phyloP scores from a whole-genome alignment of 1,139 yeast genomes.

The Blastobotrys proliferans region DNA sequence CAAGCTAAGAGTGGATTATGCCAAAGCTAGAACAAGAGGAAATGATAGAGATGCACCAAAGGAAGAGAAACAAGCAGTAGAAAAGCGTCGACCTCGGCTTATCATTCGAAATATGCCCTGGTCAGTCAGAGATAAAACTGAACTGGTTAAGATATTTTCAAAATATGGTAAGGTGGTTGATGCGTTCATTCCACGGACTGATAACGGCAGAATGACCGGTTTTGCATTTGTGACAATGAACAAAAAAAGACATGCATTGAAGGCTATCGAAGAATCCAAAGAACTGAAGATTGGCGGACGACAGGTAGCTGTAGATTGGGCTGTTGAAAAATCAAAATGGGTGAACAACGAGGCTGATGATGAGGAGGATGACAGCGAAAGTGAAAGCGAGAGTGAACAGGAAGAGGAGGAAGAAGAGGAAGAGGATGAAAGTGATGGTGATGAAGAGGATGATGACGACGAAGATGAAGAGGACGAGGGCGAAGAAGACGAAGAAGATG shows the following conservation, averaged over 20 bases:
- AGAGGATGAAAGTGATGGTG: slow-evolving; percentile 29
- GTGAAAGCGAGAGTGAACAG: slow-evolving; percentile 34
- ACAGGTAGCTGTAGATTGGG: slow-evolving; percentile 91
- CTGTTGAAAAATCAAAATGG: slow-evolving; percentile 86
- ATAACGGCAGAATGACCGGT: slow-evolving; percentile 88
- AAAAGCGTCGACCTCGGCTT: slow-evolving; percentile 73
- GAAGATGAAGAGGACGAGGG: slow-evolving; percentile 32
- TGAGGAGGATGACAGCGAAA: slow-evolving; percentile 39
- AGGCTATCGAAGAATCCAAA: slow-evolving; percentile 67
- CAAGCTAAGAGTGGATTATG: slow-evolving; percentile 73
- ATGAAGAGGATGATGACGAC: slow-evolving; percentile 26
- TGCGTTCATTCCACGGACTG: slow-evolving; percentile 83
- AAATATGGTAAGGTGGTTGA: slow-evolving; percentile 85
- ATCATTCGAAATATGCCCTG: slow-evolving; percentile 93
- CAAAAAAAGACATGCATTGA: slow-evolving; percentile 70
- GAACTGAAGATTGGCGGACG: slow-evolving; percentile 86
- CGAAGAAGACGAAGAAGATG: slow-evolving; percentile 28
- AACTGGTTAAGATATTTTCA: slow-evolving; percentile 63
- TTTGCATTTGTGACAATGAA: slow-evolving; percentile 94
- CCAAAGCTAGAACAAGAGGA: slow-evolving; percentile 86
- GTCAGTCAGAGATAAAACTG: slow-evolving; percentile 80
- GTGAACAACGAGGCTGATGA: slow-evolving; percentile 41
- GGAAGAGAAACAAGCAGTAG: slow-evolving; percentile 31
- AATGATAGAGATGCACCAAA: slow-evolving; percentile 19
- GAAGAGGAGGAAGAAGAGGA: slow-evolving; percentile 31